These are phyloP conservation scores for Leptodermis oblonga DNA, from an alignment of 257 asterid genomes.

Conservation along the genomic window DNA sequence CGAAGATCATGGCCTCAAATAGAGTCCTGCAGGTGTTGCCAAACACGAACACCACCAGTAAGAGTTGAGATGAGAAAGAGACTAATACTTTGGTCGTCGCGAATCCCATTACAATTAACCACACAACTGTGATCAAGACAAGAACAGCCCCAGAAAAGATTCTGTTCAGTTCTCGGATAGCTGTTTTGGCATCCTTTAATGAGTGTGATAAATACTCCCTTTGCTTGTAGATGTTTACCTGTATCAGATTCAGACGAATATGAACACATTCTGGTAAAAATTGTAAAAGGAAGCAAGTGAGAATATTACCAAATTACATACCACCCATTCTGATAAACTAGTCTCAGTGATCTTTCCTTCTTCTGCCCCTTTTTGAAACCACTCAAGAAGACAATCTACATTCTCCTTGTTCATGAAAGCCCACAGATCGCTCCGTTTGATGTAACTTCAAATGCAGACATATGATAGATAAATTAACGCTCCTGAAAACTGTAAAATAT, in stretches of 20 bases:
- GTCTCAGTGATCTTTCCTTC: conserved; percentile 13
- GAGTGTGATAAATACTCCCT: conserved; percentile 26
- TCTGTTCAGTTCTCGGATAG: conserved; percentile 28
- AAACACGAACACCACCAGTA: conserved; percentile 18
- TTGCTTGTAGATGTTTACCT: conserved; percentile 19
- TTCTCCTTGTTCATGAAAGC: conserved; percentile 21
- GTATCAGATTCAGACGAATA: background rate
- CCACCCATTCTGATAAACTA: conserved; percentile 26
- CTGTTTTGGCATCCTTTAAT: conserved; percentile 28
- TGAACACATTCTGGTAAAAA: background rate
- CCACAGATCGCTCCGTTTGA: conserved; percentile 15
- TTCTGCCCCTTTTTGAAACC: conserved; percentile 22
- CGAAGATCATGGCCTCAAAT: conserved; percentile 28
- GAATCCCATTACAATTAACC: conserved; percentile 26
- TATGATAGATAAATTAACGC: background rate
- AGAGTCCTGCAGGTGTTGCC: conserved; percentile 21
- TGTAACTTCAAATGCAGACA: conserved; percentile 12
- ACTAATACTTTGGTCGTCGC: conserved; percentile 26
- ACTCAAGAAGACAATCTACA: conserved; percentile 9
- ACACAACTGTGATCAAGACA: conserved; percentile 12
- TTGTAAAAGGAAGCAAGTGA: conserved; percentile 3
- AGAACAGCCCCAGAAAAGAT: conserved; percentile 15
- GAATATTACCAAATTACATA: background rate
- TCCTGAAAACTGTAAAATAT: background rate
- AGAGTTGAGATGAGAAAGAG: conserved; percentile 20